These are phyloP conservation scores for Phytophthora ramorum DNA, from an alignment of 352 stramenopile genomes.

Conservation along the genomic window DNA sequence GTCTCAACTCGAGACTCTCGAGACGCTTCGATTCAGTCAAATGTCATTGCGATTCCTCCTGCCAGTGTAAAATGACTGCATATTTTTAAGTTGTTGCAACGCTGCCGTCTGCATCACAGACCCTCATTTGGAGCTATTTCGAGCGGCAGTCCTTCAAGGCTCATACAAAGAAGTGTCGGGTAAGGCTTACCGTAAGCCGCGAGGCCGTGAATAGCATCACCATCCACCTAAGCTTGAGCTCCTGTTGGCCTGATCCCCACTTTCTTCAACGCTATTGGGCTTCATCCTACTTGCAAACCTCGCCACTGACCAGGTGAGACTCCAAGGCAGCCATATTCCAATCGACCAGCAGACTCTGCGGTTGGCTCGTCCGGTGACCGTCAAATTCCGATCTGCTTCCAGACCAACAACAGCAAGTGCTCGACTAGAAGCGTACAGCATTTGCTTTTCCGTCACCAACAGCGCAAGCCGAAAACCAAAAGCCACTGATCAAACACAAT, in stretches of 20 bases:
- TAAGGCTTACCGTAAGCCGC: background rate
- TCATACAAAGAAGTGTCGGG: background rate
- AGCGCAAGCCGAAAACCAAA: background rate
- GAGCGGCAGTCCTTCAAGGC: background rate
- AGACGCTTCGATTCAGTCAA: background rate
- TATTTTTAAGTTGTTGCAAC: background rate
- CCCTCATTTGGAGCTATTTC: constrained; percentile 8
- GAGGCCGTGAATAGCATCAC: background rate
- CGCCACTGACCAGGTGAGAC: constrained; percentile 11
- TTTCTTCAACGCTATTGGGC: constrained; percentile 14
- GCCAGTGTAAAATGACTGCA: background rate
- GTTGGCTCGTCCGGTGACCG: constrained; percentile 4
- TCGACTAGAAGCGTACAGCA: background rate
- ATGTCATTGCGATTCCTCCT: background rate
- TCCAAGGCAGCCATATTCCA: constrained; percentile 4
- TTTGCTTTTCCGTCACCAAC: background rate
- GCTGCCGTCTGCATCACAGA: background rate
- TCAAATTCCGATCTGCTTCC: constrained; percentile 26
- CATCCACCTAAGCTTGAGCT: background rate
- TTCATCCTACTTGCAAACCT: constrained; percentile 21
- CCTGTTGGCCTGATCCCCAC: constrained; percentile 14
- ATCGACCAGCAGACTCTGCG: constrained; percentile 4
- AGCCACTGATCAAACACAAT: constrained; percentile 6
- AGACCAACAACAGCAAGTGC: constrained; percentile 17
- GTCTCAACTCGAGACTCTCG: no score